phyloP scores from a whole-genome alignment of 768 basidiomycete genomes.

The Lyophyllum shimeji region DNA sequence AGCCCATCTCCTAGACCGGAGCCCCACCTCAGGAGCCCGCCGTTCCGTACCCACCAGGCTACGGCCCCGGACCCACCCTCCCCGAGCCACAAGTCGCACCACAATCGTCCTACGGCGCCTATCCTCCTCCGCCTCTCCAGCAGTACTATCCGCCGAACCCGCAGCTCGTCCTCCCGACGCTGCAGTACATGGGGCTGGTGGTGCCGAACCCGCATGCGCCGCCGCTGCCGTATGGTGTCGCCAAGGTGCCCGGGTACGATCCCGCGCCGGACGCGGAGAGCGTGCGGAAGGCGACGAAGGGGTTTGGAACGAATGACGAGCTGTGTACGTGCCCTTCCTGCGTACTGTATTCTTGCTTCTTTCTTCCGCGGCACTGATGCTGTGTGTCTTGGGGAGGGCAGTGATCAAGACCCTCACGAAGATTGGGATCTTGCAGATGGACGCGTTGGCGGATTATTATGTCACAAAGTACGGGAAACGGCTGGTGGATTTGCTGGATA shows the following conservation, averaged over 20 bases:
- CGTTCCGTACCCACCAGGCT: not conserved
- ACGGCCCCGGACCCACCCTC: constrained; percentile 15
- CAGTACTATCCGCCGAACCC: constrained; percentile 4
- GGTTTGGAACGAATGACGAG: constrained; percentile 29
- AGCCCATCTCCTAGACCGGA: too few species aligned
- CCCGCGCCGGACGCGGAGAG: constrained; percentile 31
- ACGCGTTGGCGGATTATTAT: constrained; percentile 34
- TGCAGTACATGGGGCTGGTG: constrained; percentile 25
- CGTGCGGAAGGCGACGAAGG: constrained; percentile 28
- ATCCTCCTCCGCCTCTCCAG: constrained; percentile 18
- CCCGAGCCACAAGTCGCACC: not conserved
- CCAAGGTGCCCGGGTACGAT: constrained; percentile 33
- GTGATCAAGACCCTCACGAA: constrained; percentile 30
- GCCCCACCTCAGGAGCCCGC: not conserved
- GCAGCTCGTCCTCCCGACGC: not conserved
- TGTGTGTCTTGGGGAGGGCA: constrained; percentile 3
- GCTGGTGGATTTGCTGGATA: constrained; percentile 27
- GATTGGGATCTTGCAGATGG: constrained; percentile 30
- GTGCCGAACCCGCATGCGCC: constrained; percentile 32
- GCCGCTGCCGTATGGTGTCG: constrained; percentile 13
- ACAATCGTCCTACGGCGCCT: not conserved
- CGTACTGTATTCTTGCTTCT: too few species aligned
- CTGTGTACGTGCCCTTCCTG: constrained; percentile 8
- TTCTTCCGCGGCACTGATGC: too few species aligned
- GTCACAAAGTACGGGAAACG: constrained; percentile 28